Evolutionary conservation across 345 rosid genomes (phyloP).

Genomic region (Triadica sebifera): DNA sequence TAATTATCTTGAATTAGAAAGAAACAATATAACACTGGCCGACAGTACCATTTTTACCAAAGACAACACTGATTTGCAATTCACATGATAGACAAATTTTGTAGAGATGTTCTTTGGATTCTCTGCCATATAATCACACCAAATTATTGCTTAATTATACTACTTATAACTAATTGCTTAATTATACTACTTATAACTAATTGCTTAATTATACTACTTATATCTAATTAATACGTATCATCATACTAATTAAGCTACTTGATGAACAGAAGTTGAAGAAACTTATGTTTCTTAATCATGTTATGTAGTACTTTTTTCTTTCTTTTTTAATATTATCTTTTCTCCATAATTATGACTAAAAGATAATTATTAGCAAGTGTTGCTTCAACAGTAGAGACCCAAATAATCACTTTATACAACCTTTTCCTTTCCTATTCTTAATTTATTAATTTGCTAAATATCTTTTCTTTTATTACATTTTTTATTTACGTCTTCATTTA

Average conservation of each 20-base stretch:
- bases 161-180: constrained; percentile 11
- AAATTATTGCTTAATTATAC: constrained; percentile 29
- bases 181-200: constrained; percentile 17
- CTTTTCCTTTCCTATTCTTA: not conserved
- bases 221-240: not conserved
- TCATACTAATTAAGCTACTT: not conserved
- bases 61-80: too few species aligned
- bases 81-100: too few species aligned
- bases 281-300: constrained; percentile 14
- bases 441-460: too few species aligned
- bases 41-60: too few species aligned
- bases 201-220: constrained; percentile 22
- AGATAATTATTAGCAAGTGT: constrained; percentile 16
- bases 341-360: not conserved
- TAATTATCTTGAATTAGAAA: not conserved
- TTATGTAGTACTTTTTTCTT: not conserved
- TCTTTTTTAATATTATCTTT: not conserved
- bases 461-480: too few species aligned
- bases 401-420: not conserved
- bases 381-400: constrained; percentile 13
- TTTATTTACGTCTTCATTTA: too few species aligned
- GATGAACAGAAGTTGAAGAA: constrained; percentile 4
- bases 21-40: not conserved
- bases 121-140: not conserved
- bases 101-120: not conserved